Evolutionary conservation across 1,139 yeast species (phyloP).

Genomic region (Yamadazyma spencermartinsiae): DNA sequence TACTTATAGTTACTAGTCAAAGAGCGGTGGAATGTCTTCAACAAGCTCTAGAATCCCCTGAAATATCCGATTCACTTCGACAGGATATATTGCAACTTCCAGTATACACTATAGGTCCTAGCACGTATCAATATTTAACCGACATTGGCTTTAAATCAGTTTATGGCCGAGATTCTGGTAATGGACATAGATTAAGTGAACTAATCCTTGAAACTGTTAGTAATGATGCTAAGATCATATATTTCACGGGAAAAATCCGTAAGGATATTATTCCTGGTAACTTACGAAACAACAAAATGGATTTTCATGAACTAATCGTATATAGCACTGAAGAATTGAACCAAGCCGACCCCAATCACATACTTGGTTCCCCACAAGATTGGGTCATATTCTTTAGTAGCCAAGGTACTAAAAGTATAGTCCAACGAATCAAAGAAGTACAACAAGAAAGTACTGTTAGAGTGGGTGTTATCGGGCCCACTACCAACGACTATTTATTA

Average conservation of each 20-base stretch:
- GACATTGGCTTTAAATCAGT: slow-evolving; percentile 67
- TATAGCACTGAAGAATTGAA: slow-evolving; percentile 53
- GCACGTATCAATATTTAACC: slow-evolving; percentile 64
- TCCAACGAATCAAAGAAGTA: slow-evolving; percentile 39
- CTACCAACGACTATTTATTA: slow-evolving; percentile 68
- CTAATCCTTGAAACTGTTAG: slow-evolving; percentile 50
- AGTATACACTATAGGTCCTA: slow-evolving; percentile 91
- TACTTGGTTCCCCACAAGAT: slow-evolving; percentile 17
- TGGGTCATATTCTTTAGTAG: slow-evolving; percentile 93
- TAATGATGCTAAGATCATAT: slow-evolving; percentile 44
- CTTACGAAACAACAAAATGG: slow-evolving; percentile 44
- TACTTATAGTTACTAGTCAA: slow-evolving; percentile 77
- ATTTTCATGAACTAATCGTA: slow-evolving; percentile 63
- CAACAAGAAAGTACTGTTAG: slow-evolving; percentile 21
- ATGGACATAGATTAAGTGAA: slow-evolving; percentile 71
- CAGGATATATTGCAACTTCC: slow-evolving; percentile 33
- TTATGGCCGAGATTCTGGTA: slow-evolving; percentile 75
- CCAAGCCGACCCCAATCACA: slow-evolving; percentile 27
- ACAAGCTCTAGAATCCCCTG: slow-evolving; percentile 12
- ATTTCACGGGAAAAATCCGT: slow-evolving; percentile 84
- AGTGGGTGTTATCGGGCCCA: slow-evolving; percentile 90
- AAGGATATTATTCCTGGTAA: slow-evolving; percentile 77
- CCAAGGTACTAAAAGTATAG: slow-evolving; percentile 73
- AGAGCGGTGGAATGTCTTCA: slow-evolving; percentile 81
- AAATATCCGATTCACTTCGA: slow-evolving; percentile 12